Evolutionary conservation across 805 yeast genomes (phyloP).

Genomic region (Starmerella kuoi): DNA sequence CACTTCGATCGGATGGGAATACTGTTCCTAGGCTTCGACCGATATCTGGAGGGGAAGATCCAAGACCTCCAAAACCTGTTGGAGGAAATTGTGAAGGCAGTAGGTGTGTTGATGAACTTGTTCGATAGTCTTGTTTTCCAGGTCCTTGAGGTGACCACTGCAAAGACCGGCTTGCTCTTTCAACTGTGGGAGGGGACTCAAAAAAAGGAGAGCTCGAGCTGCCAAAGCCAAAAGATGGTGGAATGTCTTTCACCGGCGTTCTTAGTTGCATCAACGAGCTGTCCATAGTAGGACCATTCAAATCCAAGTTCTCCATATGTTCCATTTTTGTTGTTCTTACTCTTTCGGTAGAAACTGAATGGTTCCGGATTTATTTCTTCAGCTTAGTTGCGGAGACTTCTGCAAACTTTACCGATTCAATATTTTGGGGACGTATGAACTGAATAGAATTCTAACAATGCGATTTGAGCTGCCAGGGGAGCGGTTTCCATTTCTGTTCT

Average conservation of each 20-base stretch:
- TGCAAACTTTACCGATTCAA: too few relatives aligned
- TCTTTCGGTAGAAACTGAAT: too few relatives aligned
- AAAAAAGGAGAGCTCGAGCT: constrained; percentile 19
- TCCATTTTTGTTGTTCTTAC: too few relatives aligned
- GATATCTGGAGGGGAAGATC: constrained; percentile 15
- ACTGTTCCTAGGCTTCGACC: not conserved
- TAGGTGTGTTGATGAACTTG: constrained; percentile 4
- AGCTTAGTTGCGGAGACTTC: too few relatives aligned
- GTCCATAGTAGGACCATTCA: not conserved
- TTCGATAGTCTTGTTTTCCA: not conserved
- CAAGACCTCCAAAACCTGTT: constrained; percentile 1
- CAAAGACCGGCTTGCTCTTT: not conserved
- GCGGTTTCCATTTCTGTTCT: too few relatives aligned
- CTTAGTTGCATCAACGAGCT: not conserved
- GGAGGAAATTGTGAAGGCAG: constrained; percentile 16
- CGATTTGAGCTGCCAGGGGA: too few relatives aligned
- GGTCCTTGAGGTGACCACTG: constrained; percentile 10
- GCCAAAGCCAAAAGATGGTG: constrained; percentile 18
- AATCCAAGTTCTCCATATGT: too few relatives aligned
- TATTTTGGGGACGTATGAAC: too few relatives aligned
- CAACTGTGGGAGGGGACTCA: constrained; percentile 13
- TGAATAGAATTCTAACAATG: too few relatives aligned
- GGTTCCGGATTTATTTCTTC: too few relatives aligned
- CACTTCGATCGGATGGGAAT: constrained; percentile 1
- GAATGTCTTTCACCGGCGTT: constrained; percentile 15